Conservation (phyloP, 768 basidiomycete species). For the Mycena kentingensis region DNA sequence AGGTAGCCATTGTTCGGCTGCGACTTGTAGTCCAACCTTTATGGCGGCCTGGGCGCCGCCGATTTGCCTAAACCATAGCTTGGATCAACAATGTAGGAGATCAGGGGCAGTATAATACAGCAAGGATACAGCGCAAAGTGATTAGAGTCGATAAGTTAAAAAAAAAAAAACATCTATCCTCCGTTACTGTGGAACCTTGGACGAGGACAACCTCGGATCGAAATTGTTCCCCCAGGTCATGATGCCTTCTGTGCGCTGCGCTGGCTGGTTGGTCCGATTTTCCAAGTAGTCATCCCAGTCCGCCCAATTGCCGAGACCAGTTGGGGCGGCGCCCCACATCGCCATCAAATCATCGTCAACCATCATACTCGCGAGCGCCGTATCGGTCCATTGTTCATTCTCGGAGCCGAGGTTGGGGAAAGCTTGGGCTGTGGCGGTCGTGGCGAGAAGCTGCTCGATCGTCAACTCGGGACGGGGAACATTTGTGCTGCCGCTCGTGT, state of each 20-base stretch:
- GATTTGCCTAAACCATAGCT: too few relatives aligned
- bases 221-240: constrained; percentile 8
- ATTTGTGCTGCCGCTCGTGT: constrained; percentile 1
- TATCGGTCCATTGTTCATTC: constrained; percentile 14
- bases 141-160: neutral
- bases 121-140: too few relatives aligned
- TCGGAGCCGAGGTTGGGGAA: constrained; percentile 9
- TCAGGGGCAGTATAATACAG: too few relatives aligned
- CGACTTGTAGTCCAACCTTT: too few relatives aligned
- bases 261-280: neutral
- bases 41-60: too few relatives aligned
- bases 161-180: neutral
- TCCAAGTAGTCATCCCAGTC: constrained; percentile 23
- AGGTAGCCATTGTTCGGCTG: neutral
- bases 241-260: neutral
- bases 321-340: constrained; percentile 15
- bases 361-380: constrained; percentile 19
- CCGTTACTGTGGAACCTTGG: neutral
- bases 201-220: constrained; percentile 1
- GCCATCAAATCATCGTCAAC: constrained; percentile 16
- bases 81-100: too few relatives aligned
- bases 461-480: too few relatives aligned
- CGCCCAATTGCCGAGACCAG: constrained; percentile 8
- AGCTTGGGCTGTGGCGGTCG: constrained; percentile 16
- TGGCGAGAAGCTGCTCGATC: constrained; percentile 19